These are phyloP conservation scores for Ophiocordyceps robertsii DNA, from an alignment of 2,329 filamentous ascomycete genomes.

Conservation along the genomic window DNA sequence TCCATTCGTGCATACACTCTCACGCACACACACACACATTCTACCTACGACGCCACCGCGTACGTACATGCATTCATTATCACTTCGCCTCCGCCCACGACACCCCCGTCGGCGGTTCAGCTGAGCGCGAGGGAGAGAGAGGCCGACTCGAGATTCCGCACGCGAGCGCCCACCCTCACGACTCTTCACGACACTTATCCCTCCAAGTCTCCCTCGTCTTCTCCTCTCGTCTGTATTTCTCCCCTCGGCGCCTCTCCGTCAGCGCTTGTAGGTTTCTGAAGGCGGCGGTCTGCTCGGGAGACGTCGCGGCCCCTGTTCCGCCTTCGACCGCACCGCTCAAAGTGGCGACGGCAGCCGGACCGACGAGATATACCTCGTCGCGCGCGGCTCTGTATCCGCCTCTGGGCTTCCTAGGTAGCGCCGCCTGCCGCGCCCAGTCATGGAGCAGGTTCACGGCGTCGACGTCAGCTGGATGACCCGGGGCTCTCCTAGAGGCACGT, in stretches of 20 bases:
- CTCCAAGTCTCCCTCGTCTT: background rate
- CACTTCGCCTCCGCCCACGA: background rate
- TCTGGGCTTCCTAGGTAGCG: background rate
- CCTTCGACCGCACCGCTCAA: no score
- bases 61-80: background rate
- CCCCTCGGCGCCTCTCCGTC: background rate
- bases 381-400: background rate
- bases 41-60: no score
- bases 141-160: background rate
- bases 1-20: background rate
- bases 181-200: background rate
- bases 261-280: no score
- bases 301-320: no score
- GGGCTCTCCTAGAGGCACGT: conserved; percentile 66
- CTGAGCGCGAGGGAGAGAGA: background rate
- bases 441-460: conserved; percentile 72
- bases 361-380: background rate
- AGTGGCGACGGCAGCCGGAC: no score
- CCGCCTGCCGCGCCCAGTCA: conserved; percentile 22
- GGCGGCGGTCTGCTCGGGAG: no score
- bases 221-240: background rate
- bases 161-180: background rate
- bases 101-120: background rate
- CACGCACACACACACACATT: background rate
- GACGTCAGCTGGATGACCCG: conserved; percentile 86